These are phyloP conservation scores for Pseudogymnoascus sp. DNA, from an alignment of 2,329 filamentous ascomycete species.

Conservation along the genomic window DNA sequence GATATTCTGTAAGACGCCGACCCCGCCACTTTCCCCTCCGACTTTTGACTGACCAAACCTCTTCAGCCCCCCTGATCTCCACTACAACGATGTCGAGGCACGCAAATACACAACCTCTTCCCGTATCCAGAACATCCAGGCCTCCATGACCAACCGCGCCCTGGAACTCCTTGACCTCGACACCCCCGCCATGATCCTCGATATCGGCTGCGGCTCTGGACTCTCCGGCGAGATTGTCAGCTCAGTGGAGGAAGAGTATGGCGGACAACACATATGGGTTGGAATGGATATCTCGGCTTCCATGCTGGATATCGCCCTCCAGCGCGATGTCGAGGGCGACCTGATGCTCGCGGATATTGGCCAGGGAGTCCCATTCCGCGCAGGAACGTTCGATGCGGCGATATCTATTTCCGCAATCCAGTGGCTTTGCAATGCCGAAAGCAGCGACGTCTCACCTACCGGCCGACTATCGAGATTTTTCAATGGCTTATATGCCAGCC, in stretches of 20 bases:
- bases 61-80: slow-evolving; percentile 79
- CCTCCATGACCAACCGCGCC: slow-evolving; percentile 86
- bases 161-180: slow-evolving; percentile 81
- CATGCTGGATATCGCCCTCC: slow-evolving; percentile 95
- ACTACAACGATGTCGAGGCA: slow-evolving; percentile 93
- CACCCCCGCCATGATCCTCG: slow-evolving; percentile 79
- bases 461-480: slow-evolving; percentile 81
- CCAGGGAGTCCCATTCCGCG: slow-evolving; percentile 87
- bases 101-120: slow-evolving; percentile 96
- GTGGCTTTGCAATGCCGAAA: slow-evolving; percentile 96
- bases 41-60: slow-evolving; percentile 20
- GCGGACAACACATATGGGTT: slow-evolving; percentile 89
- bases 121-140: slow-evolving; percentile 91
- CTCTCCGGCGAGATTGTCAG: slow-evolving; percentile 91
- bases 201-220: slow-evolving; percentile 92
- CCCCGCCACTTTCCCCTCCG: slow-evolving; percentile 13
- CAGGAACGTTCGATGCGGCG: slow-evolving; percentile 88
- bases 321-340: slow-evolving; percentile 87
- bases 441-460: slow-evolving; percentile 71
- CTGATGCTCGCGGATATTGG: slow-evolving; percentile 92
- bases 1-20: slow-evolving; percentile 66
- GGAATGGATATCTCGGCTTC: slow-evolving; percentile 90
- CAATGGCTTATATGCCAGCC: slow-evolving; percentile 77
- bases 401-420: slow-evolving; percentile 95
- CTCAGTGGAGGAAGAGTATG: slow-evolving; percentile 57